Evolutionary conservation across 1,284 basidiomycete species (phyloP).

Genomic region (Meira miltonrushii): DNA sequence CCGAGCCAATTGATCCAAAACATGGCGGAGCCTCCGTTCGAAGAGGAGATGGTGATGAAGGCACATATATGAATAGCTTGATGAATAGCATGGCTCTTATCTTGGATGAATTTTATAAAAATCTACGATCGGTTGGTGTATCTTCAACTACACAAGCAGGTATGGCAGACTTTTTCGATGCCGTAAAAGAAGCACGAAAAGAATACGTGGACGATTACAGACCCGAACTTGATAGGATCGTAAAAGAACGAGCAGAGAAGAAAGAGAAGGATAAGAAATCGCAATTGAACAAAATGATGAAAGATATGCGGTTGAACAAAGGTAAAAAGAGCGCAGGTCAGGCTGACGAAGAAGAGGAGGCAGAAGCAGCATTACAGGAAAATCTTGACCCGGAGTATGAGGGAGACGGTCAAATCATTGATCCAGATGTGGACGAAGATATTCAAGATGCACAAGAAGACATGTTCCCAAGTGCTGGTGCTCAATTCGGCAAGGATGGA

Average conservation of each 20-base stretch:
- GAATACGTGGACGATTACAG: constrained; percentile 88
- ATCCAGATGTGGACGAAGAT: constrained; percentile 23
- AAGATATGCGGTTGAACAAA: constrained; percentile 64
- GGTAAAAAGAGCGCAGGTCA: constrained; percentile 7
- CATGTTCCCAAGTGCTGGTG: neutral
- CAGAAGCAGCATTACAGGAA: neutral
- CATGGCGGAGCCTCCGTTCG: constrained; percentile 5
- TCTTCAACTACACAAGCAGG: constrained; percentile 92
- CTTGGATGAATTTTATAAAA: constrained; percentile 96
- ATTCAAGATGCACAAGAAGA: neutral
- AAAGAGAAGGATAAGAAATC: constrained; percentile 63
- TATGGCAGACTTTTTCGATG: constrained; percentile 81
- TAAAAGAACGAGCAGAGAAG: constrained; percentile 59
- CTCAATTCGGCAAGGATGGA: neutral
- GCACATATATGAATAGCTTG: constrained; percentile 95
- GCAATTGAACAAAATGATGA: constrained; percentile 75
- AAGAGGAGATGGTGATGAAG: constrained; percentile 68
- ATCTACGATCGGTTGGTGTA: constrained; percentile 90
- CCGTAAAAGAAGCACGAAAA: constrained; percentile 76
- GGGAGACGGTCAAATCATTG: constrained; percentile 50
- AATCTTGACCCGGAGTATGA: constrained; percentile 25
- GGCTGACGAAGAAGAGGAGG: constrained; percentile 5
- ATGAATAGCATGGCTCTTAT: constrained; percentile 99
- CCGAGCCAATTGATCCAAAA: constrained; percentile 10
- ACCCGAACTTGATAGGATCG: constrained; percentile 74